Evolutionary conservation across 1,284 basidiomycete genomes (phyloP).

Genomic region (Lentinula novae-zelandiae): DNA sequence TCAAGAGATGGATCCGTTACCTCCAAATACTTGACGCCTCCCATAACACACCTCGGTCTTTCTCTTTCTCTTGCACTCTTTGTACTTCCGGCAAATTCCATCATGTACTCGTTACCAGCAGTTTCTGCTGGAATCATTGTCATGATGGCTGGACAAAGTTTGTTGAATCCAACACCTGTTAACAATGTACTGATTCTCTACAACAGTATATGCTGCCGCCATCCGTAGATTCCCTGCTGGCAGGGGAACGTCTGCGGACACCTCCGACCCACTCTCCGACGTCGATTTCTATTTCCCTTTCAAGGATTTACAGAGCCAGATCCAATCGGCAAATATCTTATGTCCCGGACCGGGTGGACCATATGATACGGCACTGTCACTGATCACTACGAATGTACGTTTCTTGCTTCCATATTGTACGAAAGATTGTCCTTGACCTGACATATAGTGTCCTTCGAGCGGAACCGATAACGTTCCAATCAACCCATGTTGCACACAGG

Average conservation of each 20-base stretch:
- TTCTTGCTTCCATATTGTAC: neutral
- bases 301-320: neutral
- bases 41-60: too few species aligned
- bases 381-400: constrained; percentile 1
- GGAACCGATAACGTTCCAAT: neutral
- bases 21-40: neutral
- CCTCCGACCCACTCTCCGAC: neutral
- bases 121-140: neutral
- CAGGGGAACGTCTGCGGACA: neutral
- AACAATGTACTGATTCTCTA: neutral
- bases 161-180: neutral
- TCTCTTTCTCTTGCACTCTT: neutral
- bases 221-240: neutral
- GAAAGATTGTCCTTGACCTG: neutral
- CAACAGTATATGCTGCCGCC: neutral
- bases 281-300: neutral
- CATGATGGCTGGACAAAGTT: neutral
- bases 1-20: neutral
- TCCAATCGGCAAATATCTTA: neutral
- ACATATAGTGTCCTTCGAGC: neutral
- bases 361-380: neutral
- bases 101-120: neutral
- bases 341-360: neutral
- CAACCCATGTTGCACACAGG: neutral
- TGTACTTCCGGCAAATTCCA: neutral